phyloP scores from a whole-genome alignment of 108 stramenopile species.

The Skeletonema potamos region DNA sequence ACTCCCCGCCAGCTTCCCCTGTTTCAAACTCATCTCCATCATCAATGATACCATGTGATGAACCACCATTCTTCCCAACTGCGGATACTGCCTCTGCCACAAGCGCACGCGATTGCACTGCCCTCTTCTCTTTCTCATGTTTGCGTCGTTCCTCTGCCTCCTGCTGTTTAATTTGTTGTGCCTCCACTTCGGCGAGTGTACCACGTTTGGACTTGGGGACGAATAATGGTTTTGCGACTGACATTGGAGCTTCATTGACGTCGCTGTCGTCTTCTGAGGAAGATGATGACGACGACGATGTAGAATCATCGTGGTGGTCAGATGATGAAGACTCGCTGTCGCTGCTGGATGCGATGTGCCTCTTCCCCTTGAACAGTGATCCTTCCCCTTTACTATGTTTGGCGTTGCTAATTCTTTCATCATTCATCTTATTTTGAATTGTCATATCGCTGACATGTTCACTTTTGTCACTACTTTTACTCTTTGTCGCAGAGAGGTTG shows the following conservation, averaged over 20 bases:
- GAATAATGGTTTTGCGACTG: conserved; percentile 68
- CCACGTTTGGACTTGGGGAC: conserved; percentile 75
- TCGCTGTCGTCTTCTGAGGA: conserved; percentile 18
- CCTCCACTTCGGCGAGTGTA: conserved; percentile 48
- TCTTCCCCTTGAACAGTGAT: neutral
- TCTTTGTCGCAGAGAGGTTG: neutral
- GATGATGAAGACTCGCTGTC: conserved; percentile 36
- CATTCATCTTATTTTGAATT: conserved; percentile 14
- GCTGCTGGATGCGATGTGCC: neutral
- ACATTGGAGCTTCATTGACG: conserved; percentile 32
- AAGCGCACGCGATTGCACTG: conserved; percentile 72
- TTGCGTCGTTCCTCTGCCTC: conserved; percentile 40
- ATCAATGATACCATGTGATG: conserved; percentile 1
- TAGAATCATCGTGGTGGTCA: conserved; percentile 8
- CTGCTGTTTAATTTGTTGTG: conserved; percentile 56
- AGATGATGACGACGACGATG: conserved; percentile 41
- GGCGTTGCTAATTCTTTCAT: neutral
- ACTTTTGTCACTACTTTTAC: neutral
- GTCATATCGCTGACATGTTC: neutral
- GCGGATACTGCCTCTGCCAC: conserved; percentile 60
- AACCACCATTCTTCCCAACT: conserved; percentile 8
- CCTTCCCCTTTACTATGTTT: neutral
- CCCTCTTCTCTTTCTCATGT: conserved; percentile 53
- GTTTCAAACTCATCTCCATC: conserved; percentile 58
- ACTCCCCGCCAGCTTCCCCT: conserved; percentile 43